Evolutionary conservation across 148 eudicot genomes (phyloP).

Genomic region (Simmondsia chinensis): DNA sequence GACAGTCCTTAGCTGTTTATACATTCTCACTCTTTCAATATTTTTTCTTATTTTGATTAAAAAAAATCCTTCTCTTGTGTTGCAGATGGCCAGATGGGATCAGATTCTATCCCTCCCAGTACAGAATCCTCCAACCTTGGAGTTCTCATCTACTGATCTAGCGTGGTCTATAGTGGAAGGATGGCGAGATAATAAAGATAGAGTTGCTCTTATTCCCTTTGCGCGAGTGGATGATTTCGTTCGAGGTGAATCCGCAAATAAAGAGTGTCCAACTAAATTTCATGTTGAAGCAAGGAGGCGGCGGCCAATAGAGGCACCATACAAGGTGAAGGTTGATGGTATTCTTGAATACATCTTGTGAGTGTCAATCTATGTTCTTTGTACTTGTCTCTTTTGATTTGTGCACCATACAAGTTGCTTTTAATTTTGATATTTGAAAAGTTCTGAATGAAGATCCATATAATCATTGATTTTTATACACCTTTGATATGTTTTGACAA

Average conservation of each 20-base stretch:
- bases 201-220: slow-evolving; percentile 83
- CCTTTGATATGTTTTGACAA: no score
- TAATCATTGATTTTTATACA: no score
- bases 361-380: slow-evolving; percentile 13
- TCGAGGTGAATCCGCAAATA: slow-evolving; percentile 78
- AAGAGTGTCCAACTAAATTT: slow-evolving; percentile 82
- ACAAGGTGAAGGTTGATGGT: slow-evolving; percentile 90
- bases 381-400: neutral
- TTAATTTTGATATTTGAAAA: no score
- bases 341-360: slow-evolving; percentile 90
- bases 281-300: slow-evolving; percentile 92
- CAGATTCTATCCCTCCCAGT: slow-evolving; percentile 91
- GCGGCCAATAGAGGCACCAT: slow-evolving; percentile 33
- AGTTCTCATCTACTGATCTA: slow-evolving; percentile 67
- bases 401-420: no score
- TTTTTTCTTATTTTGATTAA: no score
- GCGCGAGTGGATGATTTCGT: slow-evolving; percentile 87
- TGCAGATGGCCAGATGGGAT: slow-evolving; percentile 92
- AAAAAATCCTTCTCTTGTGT: no score
- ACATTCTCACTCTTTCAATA: no score
- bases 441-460: no score
- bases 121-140: slow-evolving; percentile 76
- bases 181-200: slow-evolving; percentile 71
- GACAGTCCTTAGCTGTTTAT: no score
- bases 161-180: slow-evolving; percentile 93